Evolutionary conservation across 441 rosid species (phyloP), one percentile per base, ranked within the genome.

Genomic region (Brassica balearica): DNA sequence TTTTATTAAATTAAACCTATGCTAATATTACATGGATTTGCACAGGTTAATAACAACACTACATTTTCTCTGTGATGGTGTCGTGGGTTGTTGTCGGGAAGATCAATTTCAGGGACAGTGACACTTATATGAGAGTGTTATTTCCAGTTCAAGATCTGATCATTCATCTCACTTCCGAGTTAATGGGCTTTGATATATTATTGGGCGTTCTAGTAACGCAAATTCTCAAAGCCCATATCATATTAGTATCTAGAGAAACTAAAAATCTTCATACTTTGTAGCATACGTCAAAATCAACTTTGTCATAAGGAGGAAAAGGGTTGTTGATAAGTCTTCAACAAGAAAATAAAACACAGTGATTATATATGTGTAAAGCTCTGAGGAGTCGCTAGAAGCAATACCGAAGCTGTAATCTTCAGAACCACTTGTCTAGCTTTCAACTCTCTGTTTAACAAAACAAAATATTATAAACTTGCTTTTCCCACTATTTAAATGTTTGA

Each of bases 131-230:
- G 38, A 32, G 8, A 6, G 38, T 34, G 38, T 34, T 34, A 34
- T 34, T 34, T 34, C 38, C 38, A 0, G 38, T 34, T 34, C 38
- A 34, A 34, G 8, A 34, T 34, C 38, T 34, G 48, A 41, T 10
- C 12, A 41, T 41, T 41, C 48, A 41, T 10, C 48, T 41, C 48
- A 41, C 12, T 41, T 3, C 48, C 48, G 48, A 41, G 48, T 41
- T 41, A 41, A 23, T 43, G 66, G 63, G 10, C 71, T 46, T n/a
- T 19, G 4, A 65, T 12, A 66, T 72, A 46, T 4, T 59, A 48
- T 34, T 78, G 81, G 77, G 81, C 77, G 73, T 72, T 51, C 0
- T 22, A n/a, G 25, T 56, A 17, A 66, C 1, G 12, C 11, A 48
- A 14, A 14, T 77, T 1, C 38, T 36, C 0, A 55, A 38, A 77